Evolutionary conservation across 441 rosid genomes (phyloP), one percentile per base, ranked within the genome.

Genomic region (Populus hybrid): DNA sequence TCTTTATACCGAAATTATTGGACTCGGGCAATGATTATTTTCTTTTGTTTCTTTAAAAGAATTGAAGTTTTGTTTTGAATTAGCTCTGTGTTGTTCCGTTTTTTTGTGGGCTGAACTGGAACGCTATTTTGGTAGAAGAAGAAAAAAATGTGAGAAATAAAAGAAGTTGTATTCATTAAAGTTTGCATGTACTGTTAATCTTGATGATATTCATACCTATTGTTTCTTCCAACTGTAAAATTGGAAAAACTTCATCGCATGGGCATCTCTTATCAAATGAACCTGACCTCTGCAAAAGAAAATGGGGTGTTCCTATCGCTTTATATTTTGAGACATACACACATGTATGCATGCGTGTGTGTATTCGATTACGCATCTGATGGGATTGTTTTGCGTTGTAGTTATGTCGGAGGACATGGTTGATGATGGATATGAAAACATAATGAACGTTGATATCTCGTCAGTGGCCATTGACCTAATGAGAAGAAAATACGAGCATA

Each of bases 351-450:
- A 46, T 46, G 18, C 32, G 32, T 35, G 38, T 35, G 6, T 4
- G 57, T 46, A 46, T 53, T 53, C 7, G 21, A 53, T 16, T 18
- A 53, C n/a, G 61, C 61, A 16, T 53, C 8, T 16, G n/a, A 53
- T 18, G 72, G 16, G 12, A 9, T 7, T 28, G 23, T 24, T 67
- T 73, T 71, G 6, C 9, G n/a, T 77, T 84, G 84, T 76, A 95
- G 99, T 92, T 42, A 93, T 95, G 91, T 95, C 99, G 1, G 99
- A 93, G 88, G 99, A 95, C 86, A 95, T 95, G 99, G 91, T 90
- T 11, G 86, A 92, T 81, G 99, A 95, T 82, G 99, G 98, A 57
- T 95, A 95, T 53, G 88, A 87, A 82, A 89, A 93, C 65, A 86
- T 95, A 40, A 77, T 83, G 86, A 95, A 95, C 82, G 81, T 90